These are phyloP conservation scores for Suhomyces emberorum DNA, from an alignment of 805 yeast species.

Conservation along the genomic window DNA sequence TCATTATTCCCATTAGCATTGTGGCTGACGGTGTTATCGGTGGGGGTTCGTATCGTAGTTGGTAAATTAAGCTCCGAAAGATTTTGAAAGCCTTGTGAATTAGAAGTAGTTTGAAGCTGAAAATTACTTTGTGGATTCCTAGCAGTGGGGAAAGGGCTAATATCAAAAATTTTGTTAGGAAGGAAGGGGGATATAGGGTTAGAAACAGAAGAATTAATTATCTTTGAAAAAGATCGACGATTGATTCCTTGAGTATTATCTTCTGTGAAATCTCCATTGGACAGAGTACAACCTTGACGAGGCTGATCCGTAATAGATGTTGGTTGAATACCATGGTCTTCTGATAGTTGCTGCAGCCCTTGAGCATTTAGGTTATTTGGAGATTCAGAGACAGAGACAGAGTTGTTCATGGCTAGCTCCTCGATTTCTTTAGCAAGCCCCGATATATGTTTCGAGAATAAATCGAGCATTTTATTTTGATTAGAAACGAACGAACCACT, in stretches of 20 bases:
- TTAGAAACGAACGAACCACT: constrained; percentile 1
- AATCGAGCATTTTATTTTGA: constrained; percentile 15
- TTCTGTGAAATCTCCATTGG: not conserved
- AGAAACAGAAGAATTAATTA: constrained; percentile 13
- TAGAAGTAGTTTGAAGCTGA: constrained; percentile 1
- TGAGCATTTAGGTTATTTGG: too few relatives aligned
- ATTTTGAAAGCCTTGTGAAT: not conserved
- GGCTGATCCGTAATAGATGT: too few relatives aligned
- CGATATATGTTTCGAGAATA: constrained; percentile 17
- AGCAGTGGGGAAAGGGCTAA: constrained; percentile 9
- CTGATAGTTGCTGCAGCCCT: too few relatives aligned
- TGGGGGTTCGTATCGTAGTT: too few relatives aligned
- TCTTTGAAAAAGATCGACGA: constrained; percentile 4
- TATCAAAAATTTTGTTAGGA: constrained; percentile 17
- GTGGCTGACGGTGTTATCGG: too few relatives aligned
- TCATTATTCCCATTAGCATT: too few relatives aligned
- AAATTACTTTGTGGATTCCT: constrained; percentile 1
- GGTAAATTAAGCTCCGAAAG: not conserved
- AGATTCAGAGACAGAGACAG: too few relatives aligned
- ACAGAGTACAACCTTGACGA: too few relatives aligned
- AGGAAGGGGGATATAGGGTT: constrained; percentile 18
- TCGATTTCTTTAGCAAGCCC: constrained; percentile 22
- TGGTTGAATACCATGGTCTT: too few relatives aligned
- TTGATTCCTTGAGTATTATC: constrained; percentile 5
- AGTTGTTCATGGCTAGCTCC: constrained; percentile 8